Conservation (phyloP, 805 yeast genomes). For the Cyberlindnera galapagoensis region DNA sequence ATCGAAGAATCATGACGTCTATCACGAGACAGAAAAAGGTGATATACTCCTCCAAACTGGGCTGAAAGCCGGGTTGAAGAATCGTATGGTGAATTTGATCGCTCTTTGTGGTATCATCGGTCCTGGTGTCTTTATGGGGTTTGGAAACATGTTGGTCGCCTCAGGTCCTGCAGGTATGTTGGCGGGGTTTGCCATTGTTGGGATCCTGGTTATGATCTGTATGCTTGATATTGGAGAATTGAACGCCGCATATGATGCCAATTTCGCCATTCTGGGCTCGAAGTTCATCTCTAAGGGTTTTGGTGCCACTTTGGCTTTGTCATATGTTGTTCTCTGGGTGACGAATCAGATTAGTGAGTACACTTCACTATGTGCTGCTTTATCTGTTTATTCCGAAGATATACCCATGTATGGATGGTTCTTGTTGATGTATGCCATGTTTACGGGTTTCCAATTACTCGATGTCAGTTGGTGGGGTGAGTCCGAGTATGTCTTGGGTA, state of each 20-base stretch:
- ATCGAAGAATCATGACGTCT: too few relatives aligned
- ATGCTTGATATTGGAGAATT: constrained; percentile 52
- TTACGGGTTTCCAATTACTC: constrained; percentile 42
- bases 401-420: constrained; percentile 52
- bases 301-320: constrained; percentile 51
- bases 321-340: constrained; percentile 49
- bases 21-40: constrained; percentile 19
- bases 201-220: constrained; percentile 46
- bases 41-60: constrained; percentile 28
- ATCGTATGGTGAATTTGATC: constrained; percentile 43
- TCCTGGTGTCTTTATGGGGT: constrained; percentile 50
- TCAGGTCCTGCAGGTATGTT: constrained; percentile 51
- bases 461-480: constrained; percentile 53
- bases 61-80: constrained; percentile 40
- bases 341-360: constrained; percentile 51
- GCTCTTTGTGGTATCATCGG: constrained; percentile 56
- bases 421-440: constrained; percentile 45
- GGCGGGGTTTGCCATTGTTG: constrained; percentile 46
- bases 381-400: constrained; percentile 43
- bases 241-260: constrained; percentile 46
- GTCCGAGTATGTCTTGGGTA: constrained; percentile 47
- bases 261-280: constrained; percentile 46
- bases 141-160: constrained; percentile 41
- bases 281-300: constrained; percentile 47
- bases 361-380: constrained; percentile 43